A percentile compares a stretch with the other conserved stretches of the same genome.
phyloP scores from a whole-genome alignment of 345 rosid species.

The Erodium maritimum region DNA sequence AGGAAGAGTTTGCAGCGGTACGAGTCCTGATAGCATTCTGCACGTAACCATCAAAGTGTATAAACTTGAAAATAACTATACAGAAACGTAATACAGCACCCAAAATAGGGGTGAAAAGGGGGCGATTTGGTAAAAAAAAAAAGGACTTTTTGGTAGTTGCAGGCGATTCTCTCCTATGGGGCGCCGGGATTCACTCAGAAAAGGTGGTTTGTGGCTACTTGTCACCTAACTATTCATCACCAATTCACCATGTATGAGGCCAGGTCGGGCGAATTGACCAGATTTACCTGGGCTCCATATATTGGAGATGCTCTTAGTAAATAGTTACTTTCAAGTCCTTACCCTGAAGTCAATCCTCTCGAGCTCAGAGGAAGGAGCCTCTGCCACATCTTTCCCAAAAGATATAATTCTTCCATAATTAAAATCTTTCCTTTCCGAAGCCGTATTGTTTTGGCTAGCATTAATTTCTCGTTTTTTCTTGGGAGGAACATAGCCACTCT shows the following conservation, averaged over 20 bases:
- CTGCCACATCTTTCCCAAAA: constrained; percentile 49
- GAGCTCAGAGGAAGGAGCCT: constrained; percentile 31
- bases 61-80: background rate
- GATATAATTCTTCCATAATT: constrained; percentile 58
- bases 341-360: constrained; percentile 49
- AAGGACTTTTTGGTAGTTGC: too few relatives aligned
- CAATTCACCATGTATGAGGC: too few relatives aligned
- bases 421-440: constrained; percentile 8
- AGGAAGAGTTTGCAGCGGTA: constrained; percentile 18
- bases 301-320: too few relatives aligned
- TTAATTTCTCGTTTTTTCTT: constrained; percentile 17
- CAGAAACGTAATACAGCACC: too few relatives aligned
- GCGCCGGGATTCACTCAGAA: too few relatives aligned
- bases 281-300: too few relatives aligned
- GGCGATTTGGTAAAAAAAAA: too few relatives aligned
- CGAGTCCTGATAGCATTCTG: constrained; percentile 38
- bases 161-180: too few relatives aligned
- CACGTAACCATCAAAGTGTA: background rate
- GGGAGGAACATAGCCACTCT: constrained; percentile 24
- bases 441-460: constrained; percentile 4
- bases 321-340: background rate
- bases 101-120: too few relatives aligned
- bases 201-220: too few relatives aligned
- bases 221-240: too few relatives aligned
- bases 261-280: too few relatives aligned